Conservation (phyloP, 2,329 filamentous ascomycete species). For the Diaporthe eres region DNA sequence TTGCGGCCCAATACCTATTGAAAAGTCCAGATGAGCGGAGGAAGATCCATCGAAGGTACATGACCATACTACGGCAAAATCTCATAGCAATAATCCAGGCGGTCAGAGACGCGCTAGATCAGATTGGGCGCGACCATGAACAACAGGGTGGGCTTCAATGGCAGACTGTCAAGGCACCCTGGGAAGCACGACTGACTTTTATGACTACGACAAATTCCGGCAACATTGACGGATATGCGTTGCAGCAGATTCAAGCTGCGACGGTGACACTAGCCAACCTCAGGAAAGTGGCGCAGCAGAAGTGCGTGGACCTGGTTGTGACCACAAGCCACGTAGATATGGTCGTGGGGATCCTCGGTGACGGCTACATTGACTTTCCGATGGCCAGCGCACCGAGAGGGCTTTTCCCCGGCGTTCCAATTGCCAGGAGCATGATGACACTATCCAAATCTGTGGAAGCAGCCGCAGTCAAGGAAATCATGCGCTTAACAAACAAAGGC, state of each 20-base stretch:
- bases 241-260: neutral
- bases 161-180: neutral
- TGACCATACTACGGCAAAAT: neutral
- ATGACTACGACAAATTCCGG: neutral
- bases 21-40: neutral
- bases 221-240: neutral
- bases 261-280: neutral
- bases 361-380: neutral
- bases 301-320: neutral
- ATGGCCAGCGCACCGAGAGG: neutral
- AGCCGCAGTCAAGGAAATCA: slow-evolving; percentile 4
- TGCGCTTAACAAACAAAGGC: neutral
- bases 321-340: neutral
- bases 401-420: neutral
- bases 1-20: neutral
- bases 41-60: slow-evolving; percentile 15
- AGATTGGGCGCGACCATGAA: neutral
- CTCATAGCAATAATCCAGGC: neutral
- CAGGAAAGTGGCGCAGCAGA: neutral
- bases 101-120: neutral
- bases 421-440: neutral
- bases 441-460: neutral
- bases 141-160: neutral
- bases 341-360: neutral
- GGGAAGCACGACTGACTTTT: neutral